Percentiles rank a stretch among this genome's conserved stretches.
phyloP scores from a whole-genome alignment of 2,329 filamentous ascomycete genomes.

The Monilinia fructicola region DNA sequence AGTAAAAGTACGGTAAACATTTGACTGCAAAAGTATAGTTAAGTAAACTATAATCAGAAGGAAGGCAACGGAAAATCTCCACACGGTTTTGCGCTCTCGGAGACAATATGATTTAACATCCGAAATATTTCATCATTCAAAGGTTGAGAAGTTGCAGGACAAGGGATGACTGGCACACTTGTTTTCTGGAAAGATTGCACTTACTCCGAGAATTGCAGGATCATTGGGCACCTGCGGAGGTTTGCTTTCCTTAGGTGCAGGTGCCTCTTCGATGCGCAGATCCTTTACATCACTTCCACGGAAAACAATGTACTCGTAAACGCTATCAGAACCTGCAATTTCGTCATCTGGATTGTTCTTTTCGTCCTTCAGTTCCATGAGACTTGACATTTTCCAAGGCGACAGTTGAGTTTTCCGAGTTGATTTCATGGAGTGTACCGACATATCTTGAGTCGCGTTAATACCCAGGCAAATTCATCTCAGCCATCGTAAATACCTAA shows the following conservation, averaged over 20 bases:
- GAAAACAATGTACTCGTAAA: constrained; percentile 99
- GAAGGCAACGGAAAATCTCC: constrained; percentile 99
- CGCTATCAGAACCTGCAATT: constrained; percentile 77
- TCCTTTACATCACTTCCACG: constrained; percentile 98
- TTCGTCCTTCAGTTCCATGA: constrained; percentile 89
- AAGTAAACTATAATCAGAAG: constrained; percentile 70
- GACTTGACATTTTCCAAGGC: constrained; percentile 95
- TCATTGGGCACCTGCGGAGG: constrained; percentile 84
- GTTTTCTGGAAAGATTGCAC: constrained; percentile 46
- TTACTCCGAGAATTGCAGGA: constrained; percentile 94
- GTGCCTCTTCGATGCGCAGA: constrained; percentile 84
- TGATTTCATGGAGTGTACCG: constrained; percentile 95
- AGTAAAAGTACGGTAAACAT: constrained; percentile 35
- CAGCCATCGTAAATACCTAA: constrained; percentile 64
- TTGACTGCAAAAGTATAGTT: constrained; percentile 26
- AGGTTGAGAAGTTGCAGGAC: constrained; percentile 16
- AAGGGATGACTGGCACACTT: constrained; percentile 18
- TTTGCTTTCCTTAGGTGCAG: constrained; percentile 70
- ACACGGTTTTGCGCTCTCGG: constrained; percentile 94
- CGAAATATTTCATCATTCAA: constrained; percentile 91
- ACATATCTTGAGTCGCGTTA: constrained; percentile 68
- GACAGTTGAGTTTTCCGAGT: constrained; percentile 94
- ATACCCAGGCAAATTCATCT: constrained; percentile 9
- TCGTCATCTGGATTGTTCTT: constrained; percentile 76
- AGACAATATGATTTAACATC: constrained; percentile 90